Evolutionary conservation across 2,329 filamentous ascomycete species (phyloP).

Genomic region (Rutstroemia sydowiana): DNA sequence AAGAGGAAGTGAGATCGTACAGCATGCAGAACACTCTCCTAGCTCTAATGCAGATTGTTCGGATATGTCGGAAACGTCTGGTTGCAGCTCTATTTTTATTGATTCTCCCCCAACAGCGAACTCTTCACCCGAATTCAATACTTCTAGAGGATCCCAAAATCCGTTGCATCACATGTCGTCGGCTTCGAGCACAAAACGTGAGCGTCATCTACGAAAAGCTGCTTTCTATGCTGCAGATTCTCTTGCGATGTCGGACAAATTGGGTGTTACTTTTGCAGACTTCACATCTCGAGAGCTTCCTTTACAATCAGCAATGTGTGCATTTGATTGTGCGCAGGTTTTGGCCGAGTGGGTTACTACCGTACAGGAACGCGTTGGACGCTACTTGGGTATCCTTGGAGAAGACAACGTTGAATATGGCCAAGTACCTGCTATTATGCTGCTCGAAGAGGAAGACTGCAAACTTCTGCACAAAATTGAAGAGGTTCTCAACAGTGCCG

Average conservation of each 20-base stretch:
- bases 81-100: constrained; percentile 36
- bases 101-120: constrained; percentile 45
- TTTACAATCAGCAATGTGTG: constrained; percentile 83
- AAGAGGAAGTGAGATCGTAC: constrained; percentile 65
- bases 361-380: constrained; percentile 87
- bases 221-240: constrained; percentile 93
- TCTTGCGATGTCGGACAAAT: constrained; percentile 77
- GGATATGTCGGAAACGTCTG: constrained; percentile 28
- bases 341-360: constrained; percentile 91
- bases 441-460: constrained; percentile 85
- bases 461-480: constrained; percentile 78
- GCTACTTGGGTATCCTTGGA: constrained; percentile 79
- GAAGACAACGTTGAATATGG: constrained; percentile 71
- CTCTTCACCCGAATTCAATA: constrained; percentile 36
- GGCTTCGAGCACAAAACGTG: constrained; percentile 58
- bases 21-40: constrained; percentile 61
- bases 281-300: constrained; percentile 78
- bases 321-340: constrained; percentile 89
- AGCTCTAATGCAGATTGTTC: constrained; percentile 33
- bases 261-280: constrained; percentile 79
- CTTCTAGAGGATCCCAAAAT: constrained; percentile 15
- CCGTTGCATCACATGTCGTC: constrained; percentile 23
- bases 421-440: constrained; percentile 79
- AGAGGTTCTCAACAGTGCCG: constrained; percentile 67
- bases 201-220: constrained; percentile 86